phyloP scores from a whole-genome alignment of 2,329 filamentous ascomycete genomes.

The Trichoderma atrobrunneum region DNA sequence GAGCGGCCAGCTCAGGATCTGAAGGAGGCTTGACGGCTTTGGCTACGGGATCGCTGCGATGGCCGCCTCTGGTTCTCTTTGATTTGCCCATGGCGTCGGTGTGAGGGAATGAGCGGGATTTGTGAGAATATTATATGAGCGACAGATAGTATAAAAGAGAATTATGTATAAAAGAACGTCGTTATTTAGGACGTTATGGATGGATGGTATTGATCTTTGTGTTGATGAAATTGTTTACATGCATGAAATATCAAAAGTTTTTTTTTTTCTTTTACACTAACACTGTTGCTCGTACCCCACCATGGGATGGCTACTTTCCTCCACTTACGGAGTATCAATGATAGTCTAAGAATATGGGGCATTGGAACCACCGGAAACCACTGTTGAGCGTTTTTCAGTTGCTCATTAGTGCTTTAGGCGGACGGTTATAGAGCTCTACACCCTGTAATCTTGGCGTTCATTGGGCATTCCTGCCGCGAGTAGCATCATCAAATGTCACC shows the following conservation, averaged over 20 bases:
- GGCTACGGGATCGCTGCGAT: conserved; percentile 53
- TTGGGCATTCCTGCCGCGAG: background rate
- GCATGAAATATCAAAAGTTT: background rate
- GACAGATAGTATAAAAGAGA: background rate
- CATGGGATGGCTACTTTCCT: background rate
- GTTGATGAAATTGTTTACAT: background rate
- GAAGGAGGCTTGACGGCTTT: conserved; percentile 59
- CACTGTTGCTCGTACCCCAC: conserved; percentile 21
- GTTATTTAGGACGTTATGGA: background rate
- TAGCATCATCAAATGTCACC: background rate
- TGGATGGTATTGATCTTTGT: background rate
- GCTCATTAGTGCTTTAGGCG: background rate
- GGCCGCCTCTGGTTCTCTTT: conserved; percentile 50
- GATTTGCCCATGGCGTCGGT: conserved; percentile 55
- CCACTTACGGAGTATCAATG: background rate
- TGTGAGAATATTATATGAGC: background rate
- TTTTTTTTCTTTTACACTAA: background rate
- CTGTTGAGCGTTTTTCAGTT: background rate
- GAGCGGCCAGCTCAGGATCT: conserved; percentile 61
- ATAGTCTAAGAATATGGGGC: background rate
- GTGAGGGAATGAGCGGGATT: background rate
- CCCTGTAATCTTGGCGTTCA: background rate
- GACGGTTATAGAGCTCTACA: background rate
- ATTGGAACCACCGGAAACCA: background rate
- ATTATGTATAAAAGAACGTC: background rate